Evolutionary conservation across 2,329 filamentous ascomycete genomes (phyloP).

Genomic region (Apiospora malaysiana): DNA sequence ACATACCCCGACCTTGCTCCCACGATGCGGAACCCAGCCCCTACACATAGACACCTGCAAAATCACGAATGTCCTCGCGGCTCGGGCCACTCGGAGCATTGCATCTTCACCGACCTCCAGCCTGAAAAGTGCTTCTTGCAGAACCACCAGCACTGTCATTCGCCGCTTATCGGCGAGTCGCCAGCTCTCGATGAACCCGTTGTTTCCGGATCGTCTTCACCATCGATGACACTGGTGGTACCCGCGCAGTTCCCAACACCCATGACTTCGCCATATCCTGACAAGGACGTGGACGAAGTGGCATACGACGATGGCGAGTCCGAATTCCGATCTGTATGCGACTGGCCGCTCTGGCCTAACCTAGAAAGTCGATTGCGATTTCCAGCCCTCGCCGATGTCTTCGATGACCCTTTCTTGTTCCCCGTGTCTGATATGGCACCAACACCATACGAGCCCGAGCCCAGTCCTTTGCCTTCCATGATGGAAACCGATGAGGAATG

Average conservation of each 20-base stretch:
- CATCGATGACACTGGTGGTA: background rate
- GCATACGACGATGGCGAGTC: background rate
- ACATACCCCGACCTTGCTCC: constrained; percentile 29
- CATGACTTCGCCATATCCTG: background rate
- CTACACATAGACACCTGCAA: constrained; percentile 31
- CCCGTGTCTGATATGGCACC: background rate
- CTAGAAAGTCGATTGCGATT: background rate
- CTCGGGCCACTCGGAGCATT: constrained; percentile 30
- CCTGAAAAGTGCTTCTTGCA: constrained; percentile 27
- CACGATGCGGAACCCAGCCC: constrained; percentile 28
- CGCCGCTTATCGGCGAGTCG: background rate
- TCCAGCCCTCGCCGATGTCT: background rate
- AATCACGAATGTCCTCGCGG: constrained; percentile 32
- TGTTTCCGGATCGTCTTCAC: background rate
- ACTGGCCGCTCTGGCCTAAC: background rate
- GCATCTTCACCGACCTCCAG: constrained; percentile 32
- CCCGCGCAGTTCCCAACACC: background rate
- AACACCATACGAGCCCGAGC: background rate
- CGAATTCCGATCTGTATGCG: background rate
- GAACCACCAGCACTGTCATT: background rate
- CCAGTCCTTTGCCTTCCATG: background rate
- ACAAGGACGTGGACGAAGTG: background rate
- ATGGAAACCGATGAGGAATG: constrained; percentile 1
- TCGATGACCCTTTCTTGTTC: background rate
- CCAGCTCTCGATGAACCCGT: background rate